These are phyloP conservation scores for Neurospora sp. DNA, from an alignment of 495 filamentous ascomycete genomes.

Conservation along the genomic window DNA sequence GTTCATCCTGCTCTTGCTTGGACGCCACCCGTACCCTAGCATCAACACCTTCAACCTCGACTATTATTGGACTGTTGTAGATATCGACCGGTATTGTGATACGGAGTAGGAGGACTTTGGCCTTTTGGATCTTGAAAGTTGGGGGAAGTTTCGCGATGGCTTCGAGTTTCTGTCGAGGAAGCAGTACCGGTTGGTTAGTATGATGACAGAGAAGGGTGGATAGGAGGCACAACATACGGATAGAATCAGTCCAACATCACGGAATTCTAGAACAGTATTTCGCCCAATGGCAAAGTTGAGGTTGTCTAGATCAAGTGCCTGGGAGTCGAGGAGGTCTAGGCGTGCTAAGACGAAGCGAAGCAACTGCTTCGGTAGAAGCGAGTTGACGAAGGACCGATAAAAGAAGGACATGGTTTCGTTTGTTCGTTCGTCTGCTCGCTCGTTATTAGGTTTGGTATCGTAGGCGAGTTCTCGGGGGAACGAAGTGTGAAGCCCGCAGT, in stretches of 20 bases:
- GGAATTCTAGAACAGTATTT: conserved; percentile 66
- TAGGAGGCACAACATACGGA: not conserved
- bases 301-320: conserved; percentile 68
- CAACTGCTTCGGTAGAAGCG: conserved; percentile 71
- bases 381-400: conserved; percentile 53
- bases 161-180: conserved; percentile 54
- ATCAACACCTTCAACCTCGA: conserved; percentile 69
- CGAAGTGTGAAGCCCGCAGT: not conserved
- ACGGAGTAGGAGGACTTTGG: conserved; percentile 57
- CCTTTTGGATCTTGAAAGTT: conserved; percentile 56
- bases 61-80: conserved; percentile 64
- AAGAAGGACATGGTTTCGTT: conserved; percentile 40
- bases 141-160: conserved; percentile 61
- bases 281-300: conserved; percentile 69
- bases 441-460: not conserved
- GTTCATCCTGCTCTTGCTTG: conserved; percentile 22
- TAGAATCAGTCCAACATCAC: conserved; percentile 66
- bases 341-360: conserved; percentile 72
- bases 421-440: not conserved
- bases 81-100: conserved; percentile 76
- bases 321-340: conserved; percentile 70
- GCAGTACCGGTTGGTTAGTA: not conserved
- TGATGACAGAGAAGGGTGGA: not conserved
- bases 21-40: conserved; percentile 44
- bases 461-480: not conserved